Percentiles rank a stretch among this genome's conserved stretches.
Conservation (phyloP, 1,284 basidiomycete species). For the Malassezia arunalokei region DNA sequence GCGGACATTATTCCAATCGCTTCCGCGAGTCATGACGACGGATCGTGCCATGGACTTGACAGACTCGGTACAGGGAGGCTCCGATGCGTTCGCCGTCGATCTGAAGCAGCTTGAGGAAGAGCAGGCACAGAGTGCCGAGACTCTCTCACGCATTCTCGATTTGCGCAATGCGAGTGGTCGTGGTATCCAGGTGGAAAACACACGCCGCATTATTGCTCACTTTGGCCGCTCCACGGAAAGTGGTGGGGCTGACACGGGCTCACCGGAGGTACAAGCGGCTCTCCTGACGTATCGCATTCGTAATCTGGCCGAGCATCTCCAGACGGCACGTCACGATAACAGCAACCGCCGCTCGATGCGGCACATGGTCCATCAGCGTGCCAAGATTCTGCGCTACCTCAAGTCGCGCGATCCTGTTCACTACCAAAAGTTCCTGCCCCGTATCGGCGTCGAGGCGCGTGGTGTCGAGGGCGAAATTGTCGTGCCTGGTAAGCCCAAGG, state of each 20-base stretch:
- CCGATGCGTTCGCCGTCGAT: conserved; percentile 9
- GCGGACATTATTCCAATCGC: conserved; percentile 33
- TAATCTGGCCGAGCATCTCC: conserved; percentile 64
- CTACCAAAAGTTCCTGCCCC: conserved; percentile 62
- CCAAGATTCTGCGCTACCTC: conserved; percentile 70
- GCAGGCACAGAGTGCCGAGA: conserved; percentile 56
- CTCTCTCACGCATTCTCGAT: conserved; percentile 63
- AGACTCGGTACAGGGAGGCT: conserved; percentile 20
- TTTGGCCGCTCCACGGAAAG: conserved; percentile 55
- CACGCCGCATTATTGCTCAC: conserved; percentile 61
- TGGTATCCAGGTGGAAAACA: conserved; percentile 75
- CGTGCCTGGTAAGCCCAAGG: conserved; percentile 35
- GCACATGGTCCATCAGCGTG: conserved; percentile 66
- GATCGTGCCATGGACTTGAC: conserved; percentile 33
- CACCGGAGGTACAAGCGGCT: conserved; percentile 79
- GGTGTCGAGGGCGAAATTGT: conserved; percentile 77
- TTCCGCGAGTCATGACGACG: conserved; percentile 39
- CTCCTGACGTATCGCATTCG: conserved; percentile 75
- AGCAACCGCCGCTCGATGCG: conserved; percentile 64
- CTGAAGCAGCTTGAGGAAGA: conserved; percentile 25
- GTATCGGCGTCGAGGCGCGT: conserved; percentile 63
- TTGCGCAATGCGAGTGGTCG: conserved; percentile 71
- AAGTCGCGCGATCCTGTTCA: conserved; percentile 57
- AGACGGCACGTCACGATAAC: conserved; percentile 61
- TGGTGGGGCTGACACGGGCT: conserved; percentile 64